A percentile compares a stretch with the other conserved stretches of the same genome.
Conservation (phyloP, 176 grass and related monocot species). For the Melocanna baccifera region DNA sequence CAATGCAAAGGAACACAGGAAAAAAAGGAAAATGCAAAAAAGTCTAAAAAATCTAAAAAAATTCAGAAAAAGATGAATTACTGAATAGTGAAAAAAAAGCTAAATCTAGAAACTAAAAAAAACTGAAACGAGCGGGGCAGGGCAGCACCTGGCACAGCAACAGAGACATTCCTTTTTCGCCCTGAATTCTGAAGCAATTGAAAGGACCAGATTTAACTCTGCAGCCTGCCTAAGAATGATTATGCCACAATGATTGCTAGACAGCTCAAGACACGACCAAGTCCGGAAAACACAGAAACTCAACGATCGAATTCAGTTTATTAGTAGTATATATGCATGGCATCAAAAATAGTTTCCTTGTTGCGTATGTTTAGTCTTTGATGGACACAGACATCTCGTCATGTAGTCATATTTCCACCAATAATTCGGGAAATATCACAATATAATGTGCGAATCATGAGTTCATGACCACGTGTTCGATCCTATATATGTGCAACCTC, state of each 20-base stretch:
- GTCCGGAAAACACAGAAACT: not conserved
- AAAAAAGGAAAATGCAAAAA: no score
- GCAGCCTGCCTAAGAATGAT: not conserved
- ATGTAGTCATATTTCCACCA: no score
- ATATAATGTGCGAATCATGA: not conserved
- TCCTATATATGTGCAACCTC: no score
- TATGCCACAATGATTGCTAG: conserved; percentile 10
- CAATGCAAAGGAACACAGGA: no score
- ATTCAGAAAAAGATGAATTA: no score
- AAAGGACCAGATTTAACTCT: not conserved
- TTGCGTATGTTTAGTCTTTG: not conserved
- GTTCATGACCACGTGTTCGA: no score
- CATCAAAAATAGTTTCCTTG: not conserved
- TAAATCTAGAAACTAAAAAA: no score
- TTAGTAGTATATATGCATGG: not conserved
- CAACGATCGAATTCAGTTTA: not conserved
- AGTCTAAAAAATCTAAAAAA: no score
- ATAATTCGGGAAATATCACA: not conserved
- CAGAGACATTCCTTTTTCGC: not conserved
- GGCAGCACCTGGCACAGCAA: conserved; percentile 19
- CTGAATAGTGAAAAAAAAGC: no score
- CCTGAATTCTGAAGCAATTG: conserved; percentile 1
- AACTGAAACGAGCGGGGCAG: no score
- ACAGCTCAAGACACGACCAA: not conserved
- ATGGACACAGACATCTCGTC: not conserved